Base-by-base conservation (phyloP, 805 yeast species). In the Yarrowia porcina region DNA sequence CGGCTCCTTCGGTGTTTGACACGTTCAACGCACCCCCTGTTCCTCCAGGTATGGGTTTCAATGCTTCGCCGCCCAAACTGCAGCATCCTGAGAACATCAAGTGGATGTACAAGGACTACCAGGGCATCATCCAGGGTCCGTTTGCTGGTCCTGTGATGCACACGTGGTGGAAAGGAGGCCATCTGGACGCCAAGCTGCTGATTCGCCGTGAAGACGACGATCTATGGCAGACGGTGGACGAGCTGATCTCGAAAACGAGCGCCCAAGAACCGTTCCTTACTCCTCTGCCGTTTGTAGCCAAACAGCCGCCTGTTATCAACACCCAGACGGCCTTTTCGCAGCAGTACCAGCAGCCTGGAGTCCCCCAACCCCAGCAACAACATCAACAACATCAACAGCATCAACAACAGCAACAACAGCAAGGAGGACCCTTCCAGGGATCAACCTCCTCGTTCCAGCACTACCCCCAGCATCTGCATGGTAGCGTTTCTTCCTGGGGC, bases 81-180 rank as follows among this genome's bases (percentile, higher is more conserved):
- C 27, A 67, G 13, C 69, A 75, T 1, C 79, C 84, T 1, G 76
- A 72, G 28, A 72, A 77, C 59, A 78, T 85, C 67, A 75, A 79
- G 54, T 90, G 97, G 97, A 75, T 75, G 64, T 90, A 90, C 72
- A 75, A 86, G 62, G 97, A 90, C 72, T 84, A 89, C 0, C 72
- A 79, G 41, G 89, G 88, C 4, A 79, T 74, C 57, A 85, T 83
- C 65, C 96, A 89, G 71, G 97, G 97, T 21, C 96, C 97, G 3
- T 90, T 90, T 73, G 77, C 78, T 50, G 90, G 92, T 2, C 72
- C 74, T 25, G 74, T 81, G 74, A 90, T 90, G 97, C 92, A 88
- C 66, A 83, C 77, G 59, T 90, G 97, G 97, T 83, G 81, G 64
- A 70, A 80, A 9, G 80, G 80, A 44, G 83, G 84, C 2, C 88